Conservation (phyloP, 2,329 filamentous ascomycete species). For the Aureobasidium leucospermi region DNA sequence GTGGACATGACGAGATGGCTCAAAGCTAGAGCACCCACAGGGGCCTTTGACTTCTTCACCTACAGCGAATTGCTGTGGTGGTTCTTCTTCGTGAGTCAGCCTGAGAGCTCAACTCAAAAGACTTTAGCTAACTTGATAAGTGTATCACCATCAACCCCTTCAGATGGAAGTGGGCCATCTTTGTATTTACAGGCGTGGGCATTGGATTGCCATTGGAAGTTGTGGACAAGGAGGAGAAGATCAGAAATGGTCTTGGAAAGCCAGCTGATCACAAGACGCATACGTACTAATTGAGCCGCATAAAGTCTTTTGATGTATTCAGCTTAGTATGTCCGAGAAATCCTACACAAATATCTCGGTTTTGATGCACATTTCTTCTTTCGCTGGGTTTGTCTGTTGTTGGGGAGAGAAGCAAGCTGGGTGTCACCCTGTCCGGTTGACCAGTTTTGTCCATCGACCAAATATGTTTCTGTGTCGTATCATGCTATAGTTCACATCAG, state of each 20-base stretch:
- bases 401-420: too few relatives aligned
- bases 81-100: conserved; percentile 62
- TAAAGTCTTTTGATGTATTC: too few relatives aligned
- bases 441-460: too few relatives aligned
- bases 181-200: conserved; percentile 73
- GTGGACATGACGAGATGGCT: conserved; percentile 73
- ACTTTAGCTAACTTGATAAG: neutral
- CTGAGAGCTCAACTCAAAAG: too few relatives aligned
- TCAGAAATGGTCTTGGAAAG: conserved; percentile 49
- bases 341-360: too few relatives aligned
- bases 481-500: too few relatives aligned
- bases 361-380: too few relatives aligned
- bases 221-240: conserved; percentile 56
- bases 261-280: conserved; percentile 15
- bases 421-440: too few relatives aligned
- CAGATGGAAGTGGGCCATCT: conserved; percentile 81
- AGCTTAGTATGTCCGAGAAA: too few relatives aligned
- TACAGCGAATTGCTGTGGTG: conserved; percentile 80
- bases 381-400: too few relatives aligned
- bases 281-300: too few relatives aligned
- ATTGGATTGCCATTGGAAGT: conserved; percentile 57
- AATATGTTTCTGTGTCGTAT: too few relatives aligned
- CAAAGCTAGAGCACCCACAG: conserved; percentile 62
- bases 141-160: conserved; percentile 68
- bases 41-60: conserved; percentile 83